Conservation (phyloP, 2,329 filamentous ascomycete genomes). For the Sclerotiophoma versabilis region DNA sequence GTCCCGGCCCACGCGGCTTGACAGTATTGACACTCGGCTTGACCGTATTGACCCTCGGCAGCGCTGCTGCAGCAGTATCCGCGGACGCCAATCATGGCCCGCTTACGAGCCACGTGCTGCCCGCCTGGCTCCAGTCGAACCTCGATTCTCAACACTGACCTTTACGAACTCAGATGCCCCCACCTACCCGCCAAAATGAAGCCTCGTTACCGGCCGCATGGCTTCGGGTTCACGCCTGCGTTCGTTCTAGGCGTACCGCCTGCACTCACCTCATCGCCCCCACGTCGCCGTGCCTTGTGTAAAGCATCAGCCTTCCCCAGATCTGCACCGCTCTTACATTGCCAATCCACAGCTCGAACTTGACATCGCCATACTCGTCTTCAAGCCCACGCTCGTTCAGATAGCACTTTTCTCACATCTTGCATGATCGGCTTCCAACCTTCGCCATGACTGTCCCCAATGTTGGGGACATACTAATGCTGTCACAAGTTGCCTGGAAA, state of each 20-base stretch:
- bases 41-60: conserved; percentile 19
- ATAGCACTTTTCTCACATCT: too few species aligned
- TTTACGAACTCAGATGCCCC: conserved; percentile 21
- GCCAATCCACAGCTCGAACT: background rate
- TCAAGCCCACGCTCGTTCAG: too few species aligned
- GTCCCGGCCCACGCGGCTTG: conserved; percentile 12
- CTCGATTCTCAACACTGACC: conserved; percentile 18
- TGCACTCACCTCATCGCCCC: conserved; percentile 27
- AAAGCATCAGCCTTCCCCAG: conserved; percentile 32
- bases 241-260: conserved; percentile 18
- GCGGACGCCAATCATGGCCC: conserved; percentile 31
- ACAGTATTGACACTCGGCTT: conserved; percentile 18
- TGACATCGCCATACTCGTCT: too few species aligned
- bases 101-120: conserved; percentile 34
- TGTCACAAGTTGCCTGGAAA: conserved; percentile 57
- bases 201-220: conserved; percentile 30
- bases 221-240: conserved; percentile 23
- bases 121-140: conserved; percentile 21
- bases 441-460: conserved; percentile 43
- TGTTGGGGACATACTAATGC: conserved; percentile 55
- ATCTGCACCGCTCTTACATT: conserved; percentile 4
- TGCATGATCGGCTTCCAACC: background rate
- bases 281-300: conserved; percentile 26
- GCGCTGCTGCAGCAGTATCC: conserved; percentile 13
- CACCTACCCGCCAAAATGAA: conserved; percentile 22